phyloP scores from a whole-genome alignment of 306 rosid species.

The Abrus precatorius region DNA sequence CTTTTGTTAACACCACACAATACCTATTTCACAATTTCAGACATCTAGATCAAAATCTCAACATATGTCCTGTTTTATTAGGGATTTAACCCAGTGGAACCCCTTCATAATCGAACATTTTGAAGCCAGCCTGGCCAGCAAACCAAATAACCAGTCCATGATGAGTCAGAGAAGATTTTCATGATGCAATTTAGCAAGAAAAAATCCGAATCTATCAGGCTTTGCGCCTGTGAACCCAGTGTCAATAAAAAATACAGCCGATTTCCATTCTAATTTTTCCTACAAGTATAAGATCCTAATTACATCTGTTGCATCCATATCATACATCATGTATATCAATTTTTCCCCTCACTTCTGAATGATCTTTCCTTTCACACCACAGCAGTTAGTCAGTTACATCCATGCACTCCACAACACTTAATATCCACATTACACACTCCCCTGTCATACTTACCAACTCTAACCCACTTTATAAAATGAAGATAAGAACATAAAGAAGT shows the following conservation, averaged over 20 bases:
- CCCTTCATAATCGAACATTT: not conserved
- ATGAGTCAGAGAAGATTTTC: not conserved
- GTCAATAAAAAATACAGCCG: not conserved
- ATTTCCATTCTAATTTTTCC: constrained; percentile 3
- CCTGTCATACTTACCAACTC: not conserved
- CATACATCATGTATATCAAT: not conserved
- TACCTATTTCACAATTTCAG: not conserved
- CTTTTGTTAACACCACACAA: constrained; percentile 22
- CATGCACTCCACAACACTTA: constrained; percentile 11
- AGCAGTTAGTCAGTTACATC: constrained; percentile 12
- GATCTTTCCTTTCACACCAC: not conserved
- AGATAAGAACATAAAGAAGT: not conserved
- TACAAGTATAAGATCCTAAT: not conserved
- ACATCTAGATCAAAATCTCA: not conserved
- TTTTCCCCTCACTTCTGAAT: not conserved
- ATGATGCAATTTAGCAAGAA: not conserved
- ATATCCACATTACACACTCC: constrained; percentile 7
- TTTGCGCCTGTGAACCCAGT: not conserved
- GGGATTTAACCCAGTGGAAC: not conserved
- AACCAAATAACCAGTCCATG: constrained; percentile 8
- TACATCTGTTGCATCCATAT: not conserved
- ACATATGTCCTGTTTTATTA: not conserved
- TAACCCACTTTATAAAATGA: not conserved
- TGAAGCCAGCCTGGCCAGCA: not conserved
- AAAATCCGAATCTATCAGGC: not conserved